A percentile compares a stretch with the other conserved stretches of the same genome.
These are phyloP conservation scores for Fusarium decemcellulare DNA, from an alignment of 2,329 filamentous ascomycete species.

Conservation along the genomic window DNA sequence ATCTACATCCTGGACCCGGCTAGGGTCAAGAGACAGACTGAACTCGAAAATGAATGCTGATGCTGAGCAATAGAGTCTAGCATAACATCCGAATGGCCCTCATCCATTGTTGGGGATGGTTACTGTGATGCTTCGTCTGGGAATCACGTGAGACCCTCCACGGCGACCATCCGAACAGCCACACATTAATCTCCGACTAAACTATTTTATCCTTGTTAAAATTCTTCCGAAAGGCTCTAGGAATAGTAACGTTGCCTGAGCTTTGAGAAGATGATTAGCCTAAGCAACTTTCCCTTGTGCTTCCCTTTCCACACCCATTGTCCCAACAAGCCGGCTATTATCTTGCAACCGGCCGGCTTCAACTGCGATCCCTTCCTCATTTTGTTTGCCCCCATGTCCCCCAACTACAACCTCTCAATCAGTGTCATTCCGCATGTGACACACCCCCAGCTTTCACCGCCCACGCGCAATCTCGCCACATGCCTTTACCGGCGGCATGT, in stretches of 20 bases:
- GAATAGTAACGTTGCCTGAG: no score
- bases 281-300: background rate
- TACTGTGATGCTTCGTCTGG: background rate
- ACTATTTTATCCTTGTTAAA: background rate
- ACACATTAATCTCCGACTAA: background rate
- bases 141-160: constrained; percentile 8
- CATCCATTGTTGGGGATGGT: background rate
- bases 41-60: no score
- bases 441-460: constrained; percentile 15
- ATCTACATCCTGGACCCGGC: no score
- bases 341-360: no score
- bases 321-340: background rate
- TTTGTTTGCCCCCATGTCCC: no score
- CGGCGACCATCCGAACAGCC: background rate
- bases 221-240: no score
- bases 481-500: constrained; percentile 19
- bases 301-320: background rate
- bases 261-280: no score
- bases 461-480: constrained; percentile 37
- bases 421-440: constrained; percentile 21
- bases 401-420: background rate
- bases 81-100: no score
- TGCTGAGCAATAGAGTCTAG: no score
- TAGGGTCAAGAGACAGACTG: no score
- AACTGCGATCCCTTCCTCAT: background rate